A percentile compares a stretch with the other conserved stretches of the same genome.
phyloP scores from a whole-genome alignment of 208 protist genomes.

The Lotmaria passim region DNA sequence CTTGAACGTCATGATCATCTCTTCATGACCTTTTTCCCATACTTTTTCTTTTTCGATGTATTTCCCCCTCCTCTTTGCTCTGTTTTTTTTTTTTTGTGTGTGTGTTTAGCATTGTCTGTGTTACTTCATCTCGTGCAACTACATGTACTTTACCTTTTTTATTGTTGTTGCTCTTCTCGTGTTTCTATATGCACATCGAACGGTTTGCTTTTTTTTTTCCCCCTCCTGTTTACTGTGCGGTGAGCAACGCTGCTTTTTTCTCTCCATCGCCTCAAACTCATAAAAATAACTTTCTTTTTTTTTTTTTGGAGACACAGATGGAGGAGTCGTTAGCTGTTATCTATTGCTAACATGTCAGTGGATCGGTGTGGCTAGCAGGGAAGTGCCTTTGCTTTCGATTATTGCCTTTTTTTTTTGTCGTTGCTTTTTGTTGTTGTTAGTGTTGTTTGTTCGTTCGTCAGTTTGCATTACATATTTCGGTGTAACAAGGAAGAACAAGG shows the following conservation, averaged over 20 bases:
- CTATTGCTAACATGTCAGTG: too few relatives aligned
- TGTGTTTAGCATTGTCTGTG: neutral
- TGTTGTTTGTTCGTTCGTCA: too few relatives aligned
- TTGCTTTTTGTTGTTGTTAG: too few relatives aligned
- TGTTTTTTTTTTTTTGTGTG: neutral
- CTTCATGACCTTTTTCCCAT: too few relatives aligned
- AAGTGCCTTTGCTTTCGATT: too few relatives aligned
- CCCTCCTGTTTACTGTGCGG: neutral
- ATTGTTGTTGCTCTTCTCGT: neutral
- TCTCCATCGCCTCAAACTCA: neutral
- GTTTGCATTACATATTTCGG: too few relatives aligned
- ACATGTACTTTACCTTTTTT: neutral
- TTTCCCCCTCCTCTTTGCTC: neutral
- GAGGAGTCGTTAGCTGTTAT: too few relatives aligned
- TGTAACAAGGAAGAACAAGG: too few relatives aligned
- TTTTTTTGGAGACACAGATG: neutral
- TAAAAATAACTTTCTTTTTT: neutral
- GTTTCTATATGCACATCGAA: neutral
- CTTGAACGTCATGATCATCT: neutral
- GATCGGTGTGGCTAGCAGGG: too few relatives aligned
- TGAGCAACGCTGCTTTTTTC: too few relatives aligned
- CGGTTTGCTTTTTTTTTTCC: neutral
- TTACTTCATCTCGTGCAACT: too few relatives aligned
- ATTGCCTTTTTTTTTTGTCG: constrained; percentile 5
- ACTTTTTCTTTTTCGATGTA: constrained; percentile 2